phyloP scores from a whole-genome alignment of 1,284 basidiomycete genomes.

The Lentinus polychrous region DNA sequence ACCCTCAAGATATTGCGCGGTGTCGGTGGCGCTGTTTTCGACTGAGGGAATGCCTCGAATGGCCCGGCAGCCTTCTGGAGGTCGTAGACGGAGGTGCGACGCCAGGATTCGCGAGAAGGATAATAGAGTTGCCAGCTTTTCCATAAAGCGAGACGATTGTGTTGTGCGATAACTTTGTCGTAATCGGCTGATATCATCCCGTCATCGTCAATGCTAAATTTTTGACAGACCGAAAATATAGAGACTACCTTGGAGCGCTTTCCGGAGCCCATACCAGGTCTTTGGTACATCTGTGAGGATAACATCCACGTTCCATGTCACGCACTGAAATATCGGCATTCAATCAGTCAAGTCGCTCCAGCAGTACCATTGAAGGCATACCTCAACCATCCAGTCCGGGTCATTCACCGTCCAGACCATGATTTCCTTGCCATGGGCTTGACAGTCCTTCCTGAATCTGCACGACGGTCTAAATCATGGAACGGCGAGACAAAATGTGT shows the following conservation, averaged over 20 bases:
- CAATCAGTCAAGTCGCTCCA: neutral
- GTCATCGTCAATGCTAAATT: neutral
- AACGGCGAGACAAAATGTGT: neutral
- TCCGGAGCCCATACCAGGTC: conserved; percentile 69
- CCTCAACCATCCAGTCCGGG: conserved; percentile 91
- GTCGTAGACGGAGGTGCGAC: conserved; percentile 4
- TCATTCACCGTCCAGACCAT: conserved; percentile 98
- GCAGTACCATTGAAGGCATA: conserved; percentile 15
- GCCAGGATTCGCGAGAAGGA: conserved; percentile 28
- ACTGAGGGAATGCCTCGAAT: conserved; percentile 1
- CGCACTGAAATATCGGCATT: conserved; percentile 47
- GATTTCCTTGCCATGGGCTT: conserved; percentile 74
- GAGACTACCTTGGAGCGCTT: conserved; percentile 48
- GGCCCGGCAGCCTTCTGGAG: conserved; percentile 13
- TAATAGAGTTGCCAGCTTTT: conserved; percentile 58
- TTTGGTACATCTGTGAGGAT: conserved; percentile 87
- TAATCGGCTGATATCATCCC: conserved; percentile 49
- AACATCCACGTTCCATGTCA: conserved; percentile 85
- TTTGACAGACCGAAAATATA: no score
- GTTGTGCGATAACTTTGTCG: conserved; percentile 50
- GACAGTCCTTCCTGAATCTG: conserved; percentile 77
- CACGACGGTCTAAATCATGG: neutral
- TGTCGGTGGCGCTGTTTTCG: no score
- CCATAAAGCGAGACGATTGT: conserved; percentile 72
- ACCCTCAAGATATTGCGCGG: no score